phyloP scores from a whole-genome alignment of 2,329 filamentous ascomycete genomes.

The Thelonectria blattea region DNA sequence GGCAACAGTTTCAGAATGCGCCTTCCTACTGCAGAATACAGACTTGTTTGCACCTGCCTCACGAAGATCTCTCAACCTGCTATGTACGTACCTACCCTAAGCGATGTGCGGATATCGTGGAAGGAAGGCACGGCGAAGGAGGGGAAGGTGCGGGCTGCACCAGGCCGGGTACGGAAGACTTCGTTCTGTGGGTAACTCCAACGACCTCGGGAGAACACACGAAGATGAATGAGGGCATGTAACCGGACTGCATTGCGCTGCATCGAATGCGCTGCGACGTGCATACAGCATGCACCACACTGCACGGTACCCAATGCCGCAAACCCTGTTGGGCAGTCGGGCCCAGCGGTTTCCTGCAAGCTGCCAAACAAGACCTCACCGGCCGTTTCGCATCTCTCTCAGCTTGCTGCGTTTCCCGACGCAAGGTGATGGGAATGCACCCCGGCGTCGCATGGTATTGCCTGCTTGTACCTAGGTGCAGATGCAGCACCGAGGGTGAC shows the following conservation, averaged over 20 bases:
- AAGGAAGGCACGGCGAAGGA: not conserved
- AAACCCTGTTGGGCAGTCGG: constrained; percentile 11
- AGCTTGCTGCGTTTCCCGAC: not conserved
- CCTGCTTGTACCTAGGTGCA: constrained; percentile 7
- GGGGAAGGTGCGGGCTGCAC: not conserved
- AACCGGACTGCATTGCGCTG: constrained; percentile 2
- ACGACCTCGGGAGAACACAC: not conserved
- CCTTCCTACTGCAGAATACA: not conserved
- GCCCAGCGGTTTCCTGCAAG: constrained; percentile 13
- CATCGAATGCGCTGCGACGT: not conserved
- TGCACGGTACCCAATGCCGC: constrained; percentile 3
- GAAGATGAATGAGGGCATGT: not conserved
- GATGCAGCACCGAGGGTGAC: not conserved
- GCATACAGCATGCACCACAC: not conserved
- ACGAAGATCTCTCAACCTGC: not conserved
- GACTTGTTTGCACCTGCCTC: not conserved
- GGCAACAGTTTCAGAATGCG: not conserved
- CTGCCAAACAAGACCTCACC: constrained; percentile 5
- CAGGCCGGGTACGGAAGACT: no score
- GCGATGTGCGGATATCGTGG: no score
- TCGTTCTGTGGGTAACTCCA: not conserved
- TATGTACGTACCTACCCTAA: not conserved
- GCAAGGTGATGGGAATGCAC: constrained; percentile 4
- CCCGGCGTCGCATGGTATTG: constrained; percentile 10
- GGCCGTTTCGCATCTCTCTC: constrained; percentile 7